Base-by-base conservation (phyloP, 768 basidiomycete species). In the Filobasidium wieringae region DNA sequence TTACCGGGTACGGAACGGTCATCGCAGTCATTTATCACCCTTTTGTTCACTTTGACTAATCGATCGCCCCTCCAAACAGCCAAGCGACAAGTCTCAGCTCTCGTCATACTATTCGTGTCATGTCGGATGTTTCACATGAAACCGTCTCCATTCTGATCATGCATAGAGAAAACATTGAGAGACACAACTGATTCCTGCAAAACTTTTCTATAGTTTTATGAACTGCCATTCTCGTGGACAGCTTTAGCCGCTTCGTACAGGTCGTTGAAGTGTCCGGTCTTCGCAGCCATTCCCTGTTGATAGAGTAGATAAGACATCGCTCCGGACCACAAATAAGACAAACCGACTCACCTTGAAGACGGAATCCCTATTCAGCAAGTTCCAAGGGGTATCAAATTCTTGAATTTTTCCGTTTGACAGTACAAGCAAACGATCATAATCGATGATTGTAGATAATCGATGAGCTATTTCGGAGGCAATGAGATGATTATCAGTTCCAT, bases 351-450 rank as follows among this genome's bases (percentile, higher is more conserved):
- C 43, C 43, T 47, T 47, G 43, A 47, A 47, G 22, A 47, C 43
- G 24, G 43, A 2, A 4, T 47, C 24, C 26, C 70, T 54, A 19
- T 63, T 40, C 2, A 74, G 61, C 27, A 74, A 62, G 17, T 68
- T 65, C 66, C 70, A 68, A 2, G 69, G 72, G 14, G 68, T 70
- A 47, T 70, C 72, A 58, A 72, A 73, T 61, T 74, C 73, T 5
- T 63, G 67, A 17, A 74, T 66, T 39, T 68, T 65, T 19, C 74
- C 74, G 53, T 70, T 67, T n/a, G 72, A 65, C 33, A 75, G 62
- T 14, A 75, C 69, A 51, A 75, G 55, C 33, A 75, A 51, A 7
- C 74, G 64, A 54, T 75, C 74, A 55, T 69, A 73, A 57, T 75
- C 74, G 41, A 75, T 73, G 47, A 75, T 66, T 3, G 67, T 66